phyloP scores from a whole-genome alignment of 331 rosid genomes.

The Pyrus hybrid region DNA sequence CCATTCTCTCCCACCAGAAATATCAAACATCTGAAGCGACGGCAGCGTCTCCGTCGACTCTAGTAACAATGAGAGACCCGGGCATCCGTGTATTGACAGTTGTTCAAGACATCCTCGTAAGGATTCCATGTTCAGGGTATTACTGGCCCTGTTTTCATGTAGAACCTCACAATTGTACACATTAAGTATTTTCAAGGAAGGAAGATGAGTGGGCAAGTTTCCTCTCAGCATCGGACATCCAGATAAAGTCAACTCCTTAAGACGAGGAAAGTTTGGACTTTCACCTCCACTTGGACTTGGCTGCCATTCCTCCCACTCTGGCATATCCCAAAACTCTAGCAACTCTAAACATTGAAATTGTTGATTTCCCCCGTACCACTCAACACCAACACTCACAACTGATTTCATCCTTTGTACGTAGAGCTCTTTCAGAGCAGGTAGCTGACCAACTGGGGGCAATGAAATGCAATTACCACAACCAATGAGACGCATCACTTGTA shows the following conservation, averaged over 20 bases:
- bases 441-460: no score
- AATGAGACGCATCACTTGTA: neutral
- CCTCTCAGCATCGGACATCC: no score
- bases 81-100: fast-evolving
- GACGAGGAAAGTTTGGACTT: no score
- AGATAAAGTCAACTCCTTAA: no score
- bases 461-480: neutral
- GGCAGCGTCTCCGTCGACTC: neutral
- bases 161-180: neutral
- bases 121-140: neutral
- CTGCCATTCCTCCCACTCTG: neutral
- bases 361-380: no score
- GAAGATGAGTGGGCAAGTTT: neutral
- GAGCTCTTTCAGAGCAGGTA: no score
- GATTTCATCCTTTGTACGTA: no score
- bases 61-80: neutral
- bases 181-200: neutral
- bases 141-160: neutral
- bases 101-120: neutral
- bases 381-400: no score
- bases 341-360: neutral
- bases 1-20: no score
- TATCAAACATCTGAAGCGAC: no score
- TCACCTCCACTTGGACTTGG: no score
- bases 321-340: neutral